phyloP scores from a whole-genome alignment of 2,329 filamentous ascomycete species.

The Thielaviopsis cerberus region DNA sequence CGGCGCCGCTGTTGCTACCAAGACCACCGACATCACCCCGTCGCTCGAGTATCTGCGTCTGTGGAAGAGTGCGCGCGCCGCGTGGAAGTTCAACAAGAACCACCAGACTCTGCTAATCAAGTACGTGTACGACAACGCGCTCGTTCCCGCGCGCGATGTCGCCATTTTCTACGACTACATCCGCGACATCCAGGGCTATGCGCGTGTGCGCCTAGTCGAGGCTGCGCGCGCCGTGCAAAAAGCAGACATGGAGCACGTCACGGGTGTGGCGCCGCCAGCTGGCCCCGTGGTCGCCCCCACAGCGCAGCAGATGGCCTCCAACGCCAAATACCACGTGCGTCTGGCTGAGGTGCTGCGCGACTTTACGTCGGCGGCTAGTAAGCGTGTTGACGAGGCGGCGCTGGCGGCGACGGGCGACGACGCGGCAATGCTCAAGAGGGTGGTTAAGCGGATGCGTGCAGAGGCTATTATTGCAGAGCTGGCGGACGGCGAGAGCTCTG shows the following conservation, averaged over 20 bases:
- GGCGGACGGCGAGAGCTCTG: conserved; percentile 28
- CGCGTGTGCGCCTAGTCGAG: conserved; percentile 49
- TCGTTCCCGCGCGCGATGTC: conserved; percentile 52
- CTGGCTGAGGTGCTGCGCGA: conserved; percentile 36
- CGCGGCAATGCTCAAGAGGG: conserved; percentile 30
- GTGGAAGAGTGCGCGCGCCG: conserved; percentile 49
- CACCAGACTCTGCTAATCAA: conserved; percentile 73
- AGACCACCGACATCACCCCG: conserved; percentile 31
- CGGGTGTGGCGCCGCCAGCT: conserved; percentile 21
- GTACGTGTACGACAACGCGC: conserved; percentile 54
- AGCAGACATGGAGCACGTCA: conserved; percentile 34
- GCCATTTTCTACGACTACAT: conserved; percentile 59
- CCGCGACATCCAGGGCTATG: conserved; percentile 56
- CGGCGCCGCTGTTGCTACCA: conserved; percentile 16
- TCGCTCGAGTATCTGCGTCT: conserved; percentile 60
- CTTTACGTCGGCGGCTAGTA: conserved; percentile 24
- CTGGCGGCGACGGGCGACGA: conserved; percentile 29
- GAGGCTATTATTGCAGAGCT: conserved; percentile 39
- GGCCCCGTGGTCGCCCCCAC: conserved; percentile 4
- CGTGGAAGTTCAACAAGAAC: conserved; percentile 95
- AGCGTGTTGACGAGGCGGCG: conserved; percentile 34
- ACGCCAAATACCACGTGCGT: conserved; percentile 31
- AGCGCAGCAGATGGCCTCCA: conserved; percentile 14
- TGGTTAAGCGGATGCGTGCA: conserved; percentile 44
- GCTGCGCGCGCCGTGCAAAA: conserved; percentile 43